Evolutionary conservation across 2,329 filamentous ascomycete species (phyloP), one percentile per base, ranked within the genome.

Genomic region (Scytalidium lignicola): DNA sequence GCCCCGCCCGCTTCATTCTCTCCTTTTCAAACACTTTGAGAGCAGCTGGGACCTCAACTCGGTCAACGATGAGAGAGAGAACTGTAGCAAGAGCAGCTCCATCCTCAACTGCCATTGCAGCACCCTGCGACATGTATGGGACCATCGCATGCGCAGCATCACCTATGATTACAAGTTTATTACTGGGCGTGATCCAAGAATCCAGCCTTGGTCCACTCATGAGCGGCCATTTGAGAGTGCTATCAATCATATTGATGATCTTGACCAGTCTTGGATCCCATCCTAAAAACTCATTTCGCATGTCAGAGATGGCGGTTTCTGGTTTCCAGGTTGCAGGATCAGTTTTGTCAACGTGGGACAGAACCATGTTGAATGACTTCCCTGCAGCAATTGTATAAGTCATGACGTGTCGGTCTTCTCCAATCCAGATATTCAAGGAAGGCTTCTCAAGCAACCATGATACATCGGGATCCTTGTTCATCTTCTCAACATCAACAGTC

Each of bases 331-430:
- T 63, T 1, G 55, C 47, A 0, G 67, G 63, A 26, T 71, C 65
- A 0, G 58, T 59, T 5, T 58, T 44, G 51, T 74, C 72, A 8
- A 60, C 60, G 52, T 74, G 70, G 5, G 69, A 72, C 0, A 74
- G 57, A 0, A 74, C 72, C 67, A 74, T 69, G 52, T 74, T 74
- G 58, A 74, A 74, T 0, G 68, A 62, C 41, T 68, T 64, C 2
- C 70, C 70, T 1, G 59, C 61, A 1, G 69, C 63, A 9, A 75
- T 75, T 3, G 61, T 62, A 51, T 73, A 73, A 0, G 70, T 68
- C 70, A 75, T 75, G 12, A 72, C 70, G 50, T 75, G 72, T 1
- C 69, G 55, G 17, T 66, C 57, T 19, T 69, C 59, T 3, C 70
- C 70, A 29, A 74, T 66, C 70, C 68, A 70, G 15, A 67, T 17